Evolutionary conservation across 345 rosid species (phyloP).

Genomic region (Cardamine resedifolia): DNA sequence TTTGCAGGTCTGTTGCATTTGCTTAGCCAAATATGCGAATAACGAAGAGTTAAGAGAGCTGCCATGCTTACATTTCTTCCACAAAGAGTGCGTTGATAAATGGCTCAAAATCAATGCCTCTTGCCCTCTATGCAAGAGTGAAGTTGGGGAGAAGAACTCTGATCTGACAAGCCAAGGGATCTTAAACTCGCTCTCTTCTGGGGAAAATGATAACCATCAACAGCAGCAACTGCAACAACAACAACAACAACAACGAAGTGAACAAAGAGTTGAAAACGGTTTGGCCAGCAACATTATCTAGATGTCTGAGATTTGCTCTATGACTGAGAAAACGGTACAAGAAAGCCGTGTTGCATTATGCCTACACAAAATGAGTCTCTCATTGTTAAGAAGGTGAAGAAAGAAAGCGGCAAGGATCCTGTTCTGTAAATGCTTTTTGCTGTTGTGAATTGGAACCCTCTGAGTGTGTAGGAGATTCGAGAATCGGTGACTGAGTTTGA

Average conservation of each 20-base stretch:
- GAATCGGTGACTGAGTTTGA: constrained; percentile 24
- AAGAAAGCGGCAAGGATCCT: constrained; percentile 5
- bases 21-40: constrained; percentile 89
- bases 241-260: constrained; percentile 31
- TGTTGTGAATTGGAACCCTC: constrained; percentile 11
- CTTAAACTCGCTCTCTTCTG: constrained; percentile 42
- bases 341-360: constrained; percentile 20
- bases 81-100: constrained; percentile 94
- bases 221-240: constrained; percentile 31
- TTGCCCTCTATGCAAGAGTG: constrained; percentile 94
- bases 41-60: constrained; percentile 94
- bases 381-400: constrained; percentile 8
- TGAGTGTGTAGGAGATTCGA: constrained; percentile 23
- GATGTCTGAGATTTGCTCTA: constrained; percentile 19
- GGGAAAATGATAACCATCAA: constrained; percentile 33
- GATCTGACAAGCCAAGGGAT: constrained; percentile 47
- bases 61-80: constrained; percentile 84
- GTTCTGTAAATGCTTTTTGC: constrained; percentile 21
- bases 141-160: constrained; percentile 59
- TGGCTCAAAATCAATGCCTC: constrained; percentile 95
- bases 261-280: constrained; percentile 42
- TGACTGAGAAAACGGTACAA: constrained; percentile 2
- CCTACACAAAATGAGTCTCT: constrained; percentile 9
- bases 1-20: constrained; percentile 88
- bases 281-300: constrained; percentile 37